Evolutionary conservation across 768 basidiomycete genomes (phyloP), one percentile per base, ranked within the genome.

Genomic region (Suillus brevipes): DNA sequence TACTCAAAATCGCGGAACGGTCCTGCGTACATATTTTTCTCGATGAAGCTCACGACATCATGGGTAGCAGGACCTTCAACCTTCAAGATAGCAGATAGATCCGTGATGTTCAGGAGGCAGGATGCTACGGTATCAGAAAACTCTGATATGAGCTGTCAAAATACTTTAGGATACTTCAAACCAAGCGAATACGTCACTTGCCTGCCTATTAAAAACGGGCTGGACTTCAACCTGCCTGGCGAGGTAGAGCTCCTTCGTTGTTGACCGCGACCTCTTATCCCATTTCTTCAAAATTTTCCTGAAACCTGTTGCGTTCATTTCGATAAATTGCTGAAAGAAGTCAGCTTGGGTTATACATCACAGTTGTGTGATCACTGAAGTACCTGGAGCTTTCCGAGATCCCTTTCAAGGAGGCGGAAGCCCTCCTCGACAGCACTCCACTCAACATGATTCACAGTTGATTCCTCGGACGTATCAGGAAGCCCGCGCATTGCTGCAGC

Each of bases 171-270:
- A 72, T 53, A 66, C 62, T 61, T 61, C 23, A 49, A 50, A 28
- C 20, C 42, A 40, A 47, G 60, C 16, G 58, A 59, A 60, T 62
- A 31, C 34, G 59, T 40, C n/a, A 74, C 84, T 62, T 63, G 91
- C 93, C 82, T 96, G 94, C 78, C 96, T 83, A 73, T 98, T 96
- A 79, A 98, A 98, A 50, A 96, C 95, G 1, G 96, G 97, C 71
- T 99, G 97, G n/a, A 99, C 92, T 69, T 99, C 97, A 2, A 99
- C 96, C 75, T 99, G 97, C 37, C 97, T 88, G 55, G 93, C 87
- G 23, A 99, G 87, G 77, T 99, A 99, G 6, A 99, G 84, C 73
- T 99, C 97, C 74, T 95, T 98, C n/a, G 93, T 99, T 25, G 90
- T 88, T 2, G 93, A 95, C 50, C 89, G 97, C 43, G 95, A 95